Conservation (phyloP, 176 grass and related monocot genomes). For the Musa itinerans region DNA sequence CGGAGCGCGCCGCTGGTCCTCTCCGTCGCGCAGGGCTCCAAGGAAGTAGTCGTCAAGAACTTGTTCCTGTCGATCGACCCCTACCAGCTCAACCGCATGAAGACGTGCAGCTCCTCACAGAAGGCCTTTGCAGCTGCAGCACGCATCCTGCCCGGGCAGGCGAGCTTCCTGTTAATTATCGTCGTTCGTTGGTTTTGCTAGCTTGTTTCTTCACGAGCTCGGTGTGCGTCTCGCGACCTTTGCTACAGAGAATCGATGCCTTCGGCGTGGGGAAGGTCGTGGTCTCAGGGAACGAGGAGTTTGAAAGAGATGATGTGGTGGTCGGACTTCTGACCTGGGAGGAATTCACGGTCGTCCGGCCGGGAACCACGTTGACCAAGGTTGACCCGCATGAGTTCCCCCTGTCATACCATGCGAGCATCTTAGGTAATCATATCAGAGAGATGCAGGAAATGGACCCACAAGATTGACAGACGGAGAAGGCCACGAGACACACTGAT, state of each 20-base stretch:
- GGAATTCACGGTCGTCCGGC: conserved; percentile 42
- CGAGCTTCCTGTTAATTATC: neutral
- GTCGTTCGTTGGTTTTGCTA: too few relatives aligned
- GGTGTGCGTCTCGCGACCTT: too few relatives aligned
- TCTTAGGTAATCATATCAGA: conserved; percentile 2
- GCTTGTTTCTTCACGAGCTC: too few relatives aligned
- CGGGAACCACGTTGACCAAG: conserved; percentile 6
- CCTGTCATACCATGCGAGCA: conserved; percentile 21
- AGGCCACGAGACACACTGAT: too few relatives aligned
- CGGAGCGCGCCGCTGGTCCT: conserved; percentile 3
- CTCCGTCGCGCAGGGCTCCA: conserved; percentile 10
- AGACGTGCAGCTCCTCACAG: conserved; percentile 33
- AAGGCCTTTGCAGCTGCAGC: neutral
- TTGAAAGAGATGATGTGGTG: conserved; percentile 30
- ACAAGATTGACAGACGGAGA: too few relatives aligned
- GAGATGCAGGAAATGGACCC: too few relatives aligned
- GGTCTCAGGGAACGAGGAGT: conserved; percentile 30
- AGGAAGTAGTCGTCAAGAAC: conserved; percentile 41
- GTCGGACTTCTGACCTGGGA: conserved; percentile 45
- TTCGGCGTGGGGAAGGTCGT: conserved; percentile 42
- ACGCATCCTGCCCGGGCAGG: conserved; percentile 34
- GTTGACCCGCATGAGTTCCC: conserved; percentile 19
- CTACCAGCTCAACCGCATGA: conserved; percentile 68
- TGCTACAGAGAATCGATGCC: conserved; percentile 33
- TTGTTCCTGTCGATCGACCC: conserved; percentile 50